Percentiles rank a stretch among this genome's conserved stretches.
phyloP scores from a whole-genome alignment of 495 filamentous ascomycete species.

The Penicillium mononematosum region DNA sequence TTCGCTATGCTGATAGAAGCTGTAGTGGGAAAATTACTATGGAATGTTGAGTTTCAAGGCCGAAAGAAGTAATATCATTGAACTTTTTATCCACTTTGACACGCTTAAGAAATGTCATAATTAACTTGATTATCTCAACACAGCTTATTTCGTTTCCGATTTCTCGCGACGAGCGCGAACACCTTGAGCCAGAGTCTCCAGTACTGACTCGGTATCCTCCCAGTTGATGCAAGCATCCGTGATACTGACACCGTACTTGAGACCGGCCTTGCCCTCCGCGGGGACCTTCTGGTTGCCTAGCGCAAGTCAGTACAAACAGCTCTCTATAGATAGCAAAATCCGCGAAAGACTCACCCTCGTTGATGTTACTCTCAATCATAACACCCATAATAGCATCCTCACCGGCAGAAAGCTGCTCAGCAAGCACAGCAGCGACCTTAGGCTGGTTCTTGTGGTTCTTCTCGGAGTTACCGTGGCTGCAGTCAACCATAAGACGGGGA shows the following conservation, averaged over 20 bases:
- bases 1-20: background rate
- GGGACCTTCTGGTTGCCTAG: constrained; percentile 89
- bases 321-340: constrained; percentile 4
- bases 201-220: constrained; percentile 83
- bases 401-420: constrained; percentile 78
- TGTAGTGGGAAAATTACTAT: background rate
- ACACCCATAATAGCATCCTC: constrained; percentile 93
- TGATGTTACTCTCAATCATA: constrained; percentile 98
- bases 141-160: constrained; percentile 27
- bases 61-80: constrained; percentile 5
- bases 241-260: constrained; percentile 95
- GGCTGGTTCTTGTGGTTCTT: constrained; percentile 98
- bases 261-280: constrained; percentile 77
- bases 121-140: constrained; percentile 2
- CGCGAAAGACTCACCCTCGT: constrained; percentile 64
- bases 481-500: constrained; percentile 93
- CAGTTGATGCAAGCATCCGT: constrained; percentile 97
- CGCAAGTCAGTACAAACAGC: constrained; percentile 12
- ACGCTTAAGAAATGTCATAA: constrained; percentile 19
- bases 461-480: constrained; percentile 92
- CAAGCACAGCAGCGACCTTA: constrained; percentile 81
- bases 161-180: constrained; percentile 57
- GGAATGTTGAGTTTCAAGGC: background rate
- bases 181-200: constrained; percentile 76
- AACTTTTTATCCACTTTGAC: constrained; percentile 19